phyloP scores from a whole-genome alignment of 1,284 basidiomycete genomes.

The Fomitopsis palustris region DNA sequence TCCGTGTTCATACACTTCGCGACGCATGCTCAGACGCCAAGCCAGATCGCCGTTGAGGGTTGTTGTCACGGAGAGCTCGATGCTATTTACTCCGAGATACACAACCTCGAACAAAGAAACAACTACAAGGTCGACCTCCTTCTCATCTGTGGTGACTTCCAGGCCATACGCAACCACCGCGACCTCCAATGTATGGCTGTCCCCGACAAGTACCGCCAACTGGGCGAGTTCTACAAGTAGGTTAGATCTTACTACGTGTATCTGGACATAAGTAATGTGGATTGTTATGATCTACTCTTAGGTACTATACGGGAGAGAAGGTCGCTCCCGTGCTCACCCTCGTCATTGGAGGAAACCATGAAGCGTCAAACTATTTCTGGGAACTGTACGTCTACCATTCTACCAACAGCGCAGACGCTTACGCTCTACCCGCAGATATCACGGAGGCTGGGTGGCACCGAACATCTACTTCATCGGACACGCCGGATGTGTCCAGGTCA shows the following conservation, averaged over 20 bases:
- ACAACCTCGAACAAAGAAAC: conserved; percentile 57
- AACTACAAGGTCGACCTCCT: conserved; percentile 78
- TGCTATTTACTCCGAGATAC: conserved; percentile 81
- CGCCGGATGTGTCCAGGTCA: conserved; percentile 86
- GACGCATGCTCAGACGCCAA: neutral
- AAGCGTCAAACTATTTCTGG: conserved; percentile 96
- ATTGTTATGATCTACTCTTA: conserved; percentile 20
- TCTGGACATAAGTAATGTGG: neutral
- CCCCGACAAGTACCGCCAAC: conserved; percentile 82
- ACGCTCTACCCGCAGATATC: conserved; percentile 53
- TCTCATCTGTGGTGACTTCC: conserved; percentile 94
- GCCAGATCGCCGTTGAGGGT: conserved; percentile 55
- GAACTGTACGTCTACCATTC: conserved; percentile 69
- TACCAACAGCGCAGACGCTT: neutral
- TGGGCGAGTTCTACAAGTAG: conserved; percentile 86
- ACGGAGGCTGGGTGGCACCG: conserved; percentile 94
- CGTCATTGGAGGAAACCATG: conserved; percentile 97
- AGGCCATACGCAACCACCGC: conserved; percentile 83
- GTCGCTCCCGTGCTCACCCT: conserved; percentile 87
- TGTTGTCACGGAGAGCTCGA: conserved; percentile 93
- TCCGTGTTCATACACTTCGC: neutral
- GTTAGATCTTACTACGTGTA: conserved; percentile 18
- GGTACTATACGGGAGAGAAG: conserved; percentile 85
- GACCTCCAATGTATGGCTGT: conserved; percentile 92
- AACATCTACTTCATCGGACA: conserved; percentile 97